Base-by-base conservation (phyloP, 2,329 filamentous ascomycete genomes). In the Bipolaris cookei region DNA sequence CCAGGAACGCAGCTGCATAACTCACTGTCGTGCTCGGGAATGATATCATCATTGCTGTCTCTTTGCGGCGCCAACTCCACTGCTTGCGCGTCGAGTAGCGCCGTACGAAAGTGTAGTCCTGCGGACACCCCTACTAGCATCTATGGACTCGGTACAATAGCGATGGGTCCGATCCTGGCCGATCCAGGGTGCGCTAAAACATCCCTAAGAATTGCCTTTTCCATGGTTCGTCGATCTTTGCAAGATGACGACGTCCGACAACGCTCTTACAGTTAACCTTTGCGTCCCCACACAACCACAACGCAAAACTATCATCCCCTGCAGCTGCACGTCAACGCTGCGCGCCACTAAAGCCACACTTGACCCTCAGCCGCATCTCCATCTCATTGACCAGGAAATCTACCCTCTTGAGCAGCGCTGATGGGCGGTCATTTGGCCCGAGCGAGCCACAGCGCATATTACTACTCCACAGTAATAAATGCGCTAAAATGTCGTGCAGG, bases 401-500 rank as follows among this genome's bases (percentile, higher is more conserved):
- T 44, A 49, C 16, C 47, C 35, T 50, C 54, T 37, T 51, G 21
- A 51, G 50, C 54, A 49, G 54, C 50, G 54, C 57, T 60, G 47
- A 55, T 35, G 35, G 39, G 61, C 64, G 64, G 64, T 51, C 43
- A 58, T 44, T 52, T 56, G 35, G 43, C 57, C 62, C 61, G 64
- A 56, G 51, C 64, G 47, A 67, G 55, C 58, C 52, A 54, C 59
- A 53, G 16, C 28, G 48, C 44, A 51, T 52, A 52, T 38, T 32
- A 57, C n/a, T 47, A 53, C 63, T 65, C 63, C 63, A 65, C 61
- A 58, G 43, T 41, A 48, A 42, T 41, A 61, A 61, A 47, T 49
- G 39, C 57, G 45, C 64, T 67, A 67, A 67, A 61, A 67, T 67
- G 64, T 64, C 61, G 62, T 67, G 63, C 64, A 67, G 59, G 48